Percentiles rank a stretch among this genome's conserved stretches.
phyloP scores from a whole-genome alignment of 352 stramenopile species.

The Phytophthora pisi region DNA sequence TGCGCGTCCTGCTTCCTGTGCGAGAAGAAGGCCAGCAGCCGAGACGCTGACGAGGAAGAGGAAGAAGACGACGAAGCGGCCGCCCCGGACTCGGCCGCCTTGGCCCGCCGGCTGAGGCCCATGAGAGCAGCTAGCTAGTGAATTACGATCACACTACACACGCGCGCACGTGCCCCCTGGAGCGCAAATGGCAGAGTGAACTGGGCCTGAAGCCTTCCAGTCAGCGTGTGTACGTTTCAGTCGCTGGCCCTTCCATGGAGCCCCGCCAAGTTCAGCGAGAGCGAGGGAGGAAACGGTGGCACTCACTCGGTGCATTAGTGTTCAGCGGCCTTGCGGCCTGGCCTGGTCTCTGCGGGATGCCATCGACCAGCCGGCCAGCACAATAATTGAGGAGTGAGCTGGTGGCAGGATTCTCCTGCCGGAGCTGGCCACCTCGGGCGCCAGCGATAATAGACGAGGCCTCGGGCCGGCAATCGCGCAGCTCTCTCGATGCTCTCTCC shows the following conservation, averaged over 20 bases:
- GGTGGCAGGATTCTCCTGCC: not conserved
- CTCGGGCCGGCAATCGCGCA: too few relatives aligned
- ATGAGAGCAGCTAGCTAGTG: slow-evolving; percentile 10
- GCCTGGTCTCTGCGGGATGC: not conserved
- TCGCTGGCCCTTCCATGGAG: not conserved
- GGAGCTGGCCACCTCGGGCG: not conserved
- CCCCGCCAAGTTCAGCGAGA: not conserved
- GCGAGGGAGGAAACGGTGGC: not conserved
- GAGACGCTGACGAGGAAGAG: not conserved
- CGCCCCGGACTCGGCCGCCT: slow-evolving; percentile 17
- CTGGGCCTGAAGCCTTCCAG: not conserved
- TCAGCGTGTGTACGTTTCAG: not conserved
- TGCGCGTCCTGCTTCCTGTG: slow-evolving; percentile 21
- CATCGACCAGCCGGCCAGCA: too few relatives aligned
- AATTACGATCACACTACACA: not conserved
- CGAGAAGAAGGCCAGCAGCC: slow-evolving; percentile 42
- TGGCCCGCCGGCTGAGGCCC: slow-evolving; percentile 36
- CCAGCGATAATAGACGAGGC: too few relatives aligned
- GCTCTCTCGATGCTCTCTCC: not conserved
- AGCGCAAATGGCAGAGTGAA: slow-evolving; percentile 11
- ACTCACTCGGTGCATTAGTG: not conserved
- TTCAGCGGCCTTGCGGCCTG: not conserved
- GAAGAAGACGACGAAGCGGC: slow-evolving; percentile 15
- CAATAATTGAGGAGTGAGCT: not conserved
- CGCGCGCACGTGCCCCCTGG: slow-evolving; percentile 7